Evolutionary conservation across 305 asterid species (phyloP).

Genomic region (Withania somnifera): DNA sequence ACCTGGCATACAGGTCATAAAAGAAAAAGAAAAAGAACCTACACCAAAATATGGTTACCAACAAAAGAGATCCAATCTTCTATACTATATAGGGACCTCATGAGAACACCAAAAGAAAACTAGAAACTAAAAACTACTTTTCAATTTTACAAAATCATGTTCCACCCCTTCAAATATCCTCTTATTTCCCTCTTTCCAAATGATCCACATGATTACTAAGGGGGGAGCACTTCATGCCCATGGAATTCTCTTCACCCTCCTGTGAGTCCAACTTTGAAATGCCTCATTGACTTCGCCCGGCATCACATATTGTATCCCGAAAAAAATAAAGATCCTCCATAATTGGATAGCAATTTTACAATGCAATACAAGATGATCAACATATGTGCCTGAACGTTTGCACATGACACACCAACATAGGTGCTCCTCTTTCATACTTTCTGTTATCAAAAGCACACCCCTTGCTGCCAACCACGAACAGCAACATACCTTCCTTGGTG

Average conservation of each 20-base stretch:
- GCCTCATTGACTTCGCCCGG: background rate
- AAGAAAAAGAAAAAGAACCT: background rate
- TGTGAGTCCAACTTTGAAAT: background rate
- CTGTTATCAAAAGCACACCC: background rate
- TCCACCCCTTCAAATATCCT: background rate
- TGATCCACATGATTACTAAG: background rate
- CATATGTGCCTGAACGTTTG: background rate
- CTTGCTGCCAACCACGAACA: background rate
- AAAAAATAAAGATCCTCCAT: background rate
- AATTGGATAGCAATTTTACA: background rate
- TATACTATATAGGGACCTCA: background rate
- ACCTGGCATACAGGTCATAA: background rate
- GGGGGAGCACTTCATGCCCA: background rate
- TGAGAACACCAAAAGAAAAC: background rate
- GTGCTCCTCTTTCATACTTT: background rate
- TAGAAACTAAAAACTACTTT: background rate
- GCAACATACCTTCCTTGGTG: background rate
- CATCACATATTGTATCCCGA: background rate
- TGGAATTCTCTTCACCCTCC: background rate
- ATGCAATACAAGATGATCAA: background rate
- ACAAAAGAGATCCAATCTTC: background rate
- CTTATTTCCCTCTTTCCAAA: background rate
- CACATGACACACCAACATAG: background rate
- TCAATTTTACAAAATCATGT: background rate
- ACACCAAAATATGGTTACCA: background rate